phyloP scores from a whole-genome alignment of 2,329 filamentous ascomycete genomes.

The Alternaria sp. region DNA sequence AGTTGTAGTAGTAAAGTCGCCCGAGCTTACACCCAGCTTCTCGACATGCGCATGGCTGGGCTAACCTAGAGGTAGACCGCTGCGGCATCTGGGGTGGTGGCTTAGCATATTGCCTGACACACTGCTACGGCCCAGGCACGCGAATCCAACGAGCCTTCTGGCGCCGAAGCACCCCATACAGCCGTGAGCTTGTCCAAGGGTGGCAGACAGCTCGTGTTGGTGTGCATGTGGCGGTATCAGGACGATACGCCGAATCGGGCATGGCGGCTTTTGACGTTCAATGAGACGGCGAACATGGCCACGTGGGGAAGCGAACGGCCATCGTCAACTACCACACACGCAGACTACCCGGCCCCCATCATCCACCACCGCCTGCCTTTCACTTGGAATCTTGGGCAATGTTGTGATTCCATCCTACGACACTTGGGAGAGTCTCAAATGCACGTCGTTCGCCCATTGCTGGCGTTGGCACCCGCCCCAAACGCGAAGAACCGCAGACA shows the following conservation, averaged over 20 bases:
- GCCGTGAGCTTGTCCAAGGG: constrained; percentile 12
- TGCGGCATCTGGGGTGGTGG: constrained; percentile 22
- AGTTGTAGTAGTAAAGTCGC: constrained; percentile 21
- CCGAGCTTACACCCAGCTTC: constrained; percentile 20
- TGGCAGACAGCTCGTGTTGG: constrained; percentile 20
- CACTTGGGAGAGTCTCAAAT: background rate
- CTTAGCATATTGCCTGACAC: constrained; percentile 27
- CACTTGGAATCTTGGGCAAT: background rate
- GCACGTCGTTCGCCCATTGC: background rate
- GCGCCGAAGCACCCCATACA: constrained; percentile 14
- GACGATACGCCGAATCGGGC: constrained; percentile 16
- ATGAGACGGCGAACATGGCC: constrained; percentile 30
- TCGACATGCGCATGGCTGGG: constrained; percentile 16
- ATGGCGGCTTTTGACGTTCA: constrained; percentile 23
- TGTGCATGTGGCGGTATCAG: constrained; percentile 25
- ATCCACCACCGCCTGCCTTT: constrained; percentile 10
- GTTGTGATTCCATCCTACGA: constrained; percentile 1
- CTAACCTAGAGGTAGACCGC: constrained; percentile 24
- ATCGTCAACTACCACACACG: constrained; percentile 15
- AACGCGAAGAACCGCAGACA: background rate
- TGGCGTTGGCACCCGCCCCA: constrained; percentile 1
- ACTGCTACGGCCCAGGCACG: constrained; percentile 19
- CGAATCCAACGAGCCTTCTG: constrained; percentile 15
- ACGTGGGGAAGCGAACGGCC: constrained; percentile 36
- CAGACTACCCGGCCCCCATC: background rate